A percentile compares a stretch with the other conserved stretches of the same genome.
These are phyloP conservation scores for Plantago ovata DNA, from an alignment of 257 asterid genomes.

Conservation along the genomic window DNA sequence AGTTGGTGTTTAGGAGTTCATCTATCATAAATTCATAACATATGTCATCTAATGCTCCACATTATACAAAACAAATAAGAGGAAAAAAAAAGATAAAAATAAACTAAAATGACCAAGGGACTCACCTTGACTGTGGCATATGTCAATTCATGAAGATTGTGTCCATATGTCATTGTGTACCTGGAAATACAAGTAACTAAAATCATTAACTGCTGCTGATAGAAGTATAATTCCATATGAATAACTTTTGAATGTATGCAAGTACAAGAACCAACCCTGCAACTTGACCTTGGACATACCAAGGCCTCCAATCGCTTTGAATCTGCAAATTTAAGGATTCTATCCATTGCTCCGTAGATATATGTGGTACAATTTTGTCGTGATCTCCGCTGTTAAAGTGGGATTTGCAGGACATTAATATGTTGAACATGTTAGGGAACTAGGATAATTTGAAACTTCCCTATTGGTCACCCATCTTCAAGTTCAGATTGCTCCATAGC, in stretches of 20 bases:
- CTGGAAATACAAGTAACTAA: conserved; percentile 1
- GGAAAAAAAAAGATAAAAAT: too few relatives aligned
- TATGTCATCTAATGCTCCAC: too few relatives aligned
- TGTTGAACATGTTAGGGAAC: neutral
- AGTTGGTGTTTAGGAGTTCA: too few relatives aligned
- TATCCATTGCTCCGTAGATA: conserved; percentile 29
- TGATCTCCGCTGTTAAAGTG: conserved; percentile 24
- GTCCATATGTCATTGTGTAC: conserved; percentile 17
- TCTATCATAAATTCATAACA: too few relatives aligned
- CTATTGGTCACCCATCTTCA: too few relatives aligned
- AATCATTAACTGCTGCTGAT: neutral
- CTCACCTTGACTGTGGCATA: conserved; percentile 41
- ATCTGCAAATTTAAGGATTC: conserved; percentile 14
- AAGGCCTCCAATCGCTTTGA: conserved; percentile 20
- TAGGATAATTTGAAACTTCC: too few relatives aligned
- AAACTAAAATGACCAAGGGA: neutral
- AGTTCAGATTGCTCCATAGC: too few relatives aligned
- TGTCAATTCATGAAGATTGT: conserved; percentile 21
- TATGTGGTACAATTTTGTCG: conserved; percentile 24
- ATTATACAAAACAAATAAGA: too few relatives aligned
- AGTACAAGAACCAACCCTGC: conserved; percentile 21
- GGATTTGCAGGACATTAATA: neutral
- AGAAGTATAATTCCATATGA: neutral
- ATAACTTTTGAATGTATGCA: neutral
- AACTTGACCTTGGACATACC: conserved; percentile 21